phyloP scores from a whole-genome alignment of 306 rosid species.

The Dalbergia oliveri region DNA sequence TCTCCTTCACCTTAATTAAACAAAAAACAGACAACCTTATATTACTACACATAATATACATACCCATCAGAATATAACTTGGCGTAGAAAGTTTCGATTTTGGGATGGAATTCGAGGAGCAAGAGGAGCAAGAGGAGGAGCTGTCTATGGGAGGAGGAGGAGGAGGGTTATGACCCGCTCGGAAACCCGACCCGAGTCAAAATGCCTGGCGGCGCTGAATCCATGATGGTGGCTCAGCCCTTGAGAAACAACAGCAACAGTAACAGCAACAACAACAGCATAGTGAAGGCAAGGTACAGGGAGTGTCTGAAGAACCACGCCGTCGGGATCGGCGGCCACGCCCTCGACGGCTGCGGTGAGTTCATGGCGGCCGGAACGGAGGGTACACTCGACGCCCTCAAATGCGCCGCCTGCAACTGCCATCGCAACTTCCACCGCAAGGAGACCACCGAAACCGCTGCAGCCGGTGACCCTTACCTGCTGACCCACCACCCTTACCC shows the following conservation, averaged over 20 bases:
- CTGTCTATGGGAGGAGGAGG: conserved; percentile 55
- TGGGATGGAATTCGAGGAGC: conserved; percentile 85
- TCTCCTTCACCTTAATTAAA: conserved; percentile 14
- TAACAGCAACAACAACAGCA: neutral
- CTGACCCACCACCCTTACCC: conserved; percentile 47
- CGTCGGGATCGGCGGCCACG: conserved; percentile 84
- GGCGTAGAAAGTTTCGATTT: neutral
- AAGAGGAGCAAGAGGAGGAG: conserved; percentile 80
- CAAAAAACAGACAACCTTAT: no score
- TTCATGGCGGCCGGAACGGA: conserved; percentile 80
- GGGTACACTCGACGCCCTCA: conserved; percentile 77
- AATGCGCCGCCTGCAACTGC: conserved; percentile 97
- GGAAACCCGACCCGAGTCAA: conserved; percentile 59
- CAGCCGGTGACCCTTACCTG: conserved; percentile 50
- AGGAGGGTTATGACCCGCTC: conserved; percentile 64
- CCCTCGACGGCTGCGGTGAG: conserved; percentile 96
- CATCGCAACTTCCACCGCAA: conserved; percentile 98
- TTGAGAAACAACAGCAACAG: neutral
- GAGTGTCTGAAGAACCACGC: conserved; percentile 97
- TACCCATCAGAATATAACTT: neutral
- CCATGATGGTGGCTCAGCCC: conserved; percentile 44
- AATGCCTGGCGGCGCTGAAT: conserved; percentile 39
- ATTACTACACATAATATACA: no score
- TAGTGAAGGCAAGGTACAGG: conserved; percentile 59
- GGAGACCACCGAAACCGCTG: conserved; percentile 41